These are phyloP conservation scores for Sporothrix inflata DNA, from an alignment of 2,329 filamentous ascomycete genomes.

Conservation along the genomic window DNA sequence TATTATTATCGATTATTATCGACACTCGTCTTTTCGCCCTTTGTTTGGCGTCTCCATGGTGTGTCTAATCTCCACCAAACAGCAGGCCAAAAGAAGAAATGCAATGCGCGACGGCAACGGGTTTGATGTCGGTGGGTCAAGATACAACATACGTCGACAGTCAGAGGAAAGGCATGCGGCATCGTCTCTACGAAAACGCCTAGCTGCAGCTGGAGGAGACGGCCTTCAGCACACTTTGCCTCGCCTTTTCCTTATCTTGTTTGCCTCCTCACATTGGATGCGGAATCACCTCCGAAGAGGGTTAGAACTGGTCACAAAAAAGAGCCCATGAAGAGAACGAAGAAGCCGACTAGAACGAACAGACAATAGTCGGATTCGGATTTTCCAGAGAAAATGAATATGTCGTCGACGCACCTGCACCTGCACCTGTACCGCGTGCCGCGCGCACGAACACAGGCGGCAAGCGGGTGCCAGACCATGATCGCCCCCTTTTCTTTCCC, in stretches of 20 bases:
- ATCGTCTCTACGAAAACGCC: neutral
- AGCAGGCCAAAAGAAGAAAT: conserved; percentile 4
- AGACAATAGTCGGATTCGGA: neutral
- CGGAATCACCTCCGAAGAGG: neutral
- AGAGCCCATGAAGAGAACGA: neutral
- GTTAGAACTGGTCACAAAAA: neutral
- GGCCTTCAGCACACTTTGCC: neutral
- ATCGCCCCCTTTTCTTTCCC: neutral
- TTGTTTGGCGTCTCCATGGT: neutral
- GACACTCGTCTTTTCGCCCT: neutral
- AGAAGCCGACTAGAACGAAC: conserved; percentile 2
- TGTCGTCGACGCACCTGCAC: neutral
- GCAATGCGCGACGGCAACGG: conserved; percentile 9
- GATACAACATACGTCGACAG: neutral
- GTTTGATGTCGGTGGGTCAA: conserved; percentile 11
- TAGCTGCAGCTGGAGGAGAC: neutral
- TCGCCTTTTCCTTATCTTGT: neutral
- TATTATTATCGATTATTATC: neutral
- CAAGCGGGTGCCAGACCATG: neutral
- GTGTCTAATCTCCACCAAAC: neutral
- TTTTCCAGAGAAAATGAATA: neutral
- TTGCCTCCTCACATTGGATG: neutral
- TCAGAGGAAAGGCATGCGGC: neutral
- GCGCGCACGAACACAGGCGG: conserved; percentile 4
- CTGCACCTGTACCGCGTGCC: neutral